phyloP scores from a whole-genome alignment of 352 stramenopile genomes.

The Phytophthora megakarya region DNA sequence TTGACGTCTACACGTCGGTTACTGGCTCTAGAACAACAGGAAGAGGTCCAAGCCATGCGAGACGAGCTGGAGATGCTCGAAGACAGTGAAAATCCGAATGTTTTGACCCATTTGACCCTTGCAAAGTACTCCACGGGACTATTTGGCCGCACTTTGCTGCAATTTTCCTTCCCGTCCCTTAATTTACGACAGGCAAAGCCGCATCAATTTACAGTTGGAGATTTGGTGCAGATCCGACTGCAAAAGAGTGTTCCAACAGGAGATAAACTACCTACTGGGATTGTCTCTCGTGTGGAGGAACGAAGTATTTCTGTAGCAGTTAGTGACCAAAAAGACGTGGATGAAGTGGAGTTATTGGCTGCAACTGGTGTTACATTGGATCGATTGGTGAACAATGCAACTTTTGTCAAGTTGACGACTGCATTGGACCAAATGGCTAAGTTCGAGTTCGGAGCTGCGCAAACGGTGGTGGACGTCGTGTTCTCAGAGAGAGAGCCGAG shows the following conservation, averaged over 20 bases:
- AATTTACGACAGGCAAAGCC: conserved; percentile 56
- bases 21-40: conserved; percentile 64
- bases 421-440: conserved; percentile 74
- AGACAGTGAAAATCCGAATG: conserved; percentile 70
- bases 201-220: conserved; percentile 84
- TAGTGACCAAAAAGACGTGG: conserved; percentile 58
- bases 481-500: conserved; percentile 55
- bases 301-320: conserved; percentile 61
- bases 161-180: conserved; percentile 53
- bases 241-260: conserved; percentile 24
- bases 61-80: conserved; percentile 58
- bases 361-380: conserved; percentile 63
- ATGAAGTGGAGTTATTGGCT: conserved; percentile 51
- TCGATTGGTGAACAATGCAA: conserved; percentile 87
- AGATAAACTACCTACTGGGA: conserved; percentile 48
- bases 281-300: conserved; percentile 72
- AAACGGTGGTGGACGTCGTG: conserved; percentile 72
- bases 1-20: conserved; percentile 48
- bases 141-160: conserved; percentile 69
- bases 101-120: conserved; percentile 58
- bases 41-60: conserved; percentile 62
- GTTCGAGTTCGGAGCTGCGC: conserved; percentile 57
- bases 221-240: conserved; percentile 82
- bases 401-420: conserved; percentile 72
- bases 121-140: conserved; percentile 53